Conservation (phyloP, 2,329 filamentous ascomycete genomes). For the Tetracladium maxilliforme region DNA sequence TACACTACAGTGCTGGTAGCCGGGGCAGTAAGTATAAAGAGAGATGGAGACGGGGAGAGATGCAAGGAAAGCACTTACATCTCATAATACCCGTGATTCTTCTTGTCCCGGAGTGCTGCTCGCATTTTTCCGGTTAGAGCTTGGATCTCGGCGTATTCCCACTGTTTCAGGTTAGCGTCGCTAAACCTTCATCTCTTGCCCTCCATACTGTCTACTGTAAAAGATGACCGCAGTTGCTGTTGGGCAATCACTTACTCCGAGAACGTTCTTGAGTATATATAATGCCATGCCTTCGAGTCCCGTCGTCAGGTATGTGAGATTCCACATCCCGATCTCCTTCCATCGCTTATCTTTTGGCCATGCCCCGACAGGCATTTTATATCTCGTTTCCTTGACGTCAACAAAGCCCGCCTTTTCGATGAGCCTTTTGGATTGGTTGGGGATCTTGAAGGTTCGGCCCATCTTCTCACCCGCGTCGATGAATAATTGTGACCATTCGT, state of each 20-base stretch:
- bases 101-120: slow-evolving; percentile 4
- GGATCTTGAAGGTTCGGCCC: slow-evolving; percentile 12
- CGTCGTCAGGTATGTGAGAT: too few relatives aligned
- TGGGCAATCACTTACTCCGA: too few relatives aligned
- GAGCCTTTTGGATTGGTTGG: slow-evolving; percentile 9
- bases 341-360: slow-evolving; percentile 8
- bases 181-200: too few relatives aligned
- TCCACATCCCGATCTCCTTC: slow-evolving; percentile 8
- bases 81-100: slow-evolving; percentile 8
- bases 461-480: slow-evolving; percentile 21
- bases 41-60: too few relatives aligned
- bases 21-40: too few relatives aligned
- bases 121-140: slow-evolving; percentile 6
- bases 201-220: too few relatives aligned
- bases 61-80: slow-evolving; percentile 4
- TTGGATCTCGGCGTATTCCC: slow-evolving; percentile 5
- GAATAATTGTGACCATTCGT: slow-evolving; percentile 22
- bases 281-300: too few relatives aligned
- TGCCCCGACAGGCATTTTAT: slow-evolving; percentile 11
- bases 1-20: too few relatives aligned
- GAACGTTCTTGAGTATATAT: too few relatives aligned
- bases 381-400: slow-evolving; percentile 9
- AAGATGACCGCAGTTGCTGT: too few relatives aligned
- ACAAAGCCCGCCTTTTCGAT: slow-evolving; percentile 13
- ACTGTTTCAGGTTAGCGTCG: too few relatives aligned